Evolutionary conservation across 805 yeast species (phyloP), one percentile per base, ranked within the genome.

Genomic region (Lipomyces chichibuensis): DNA sequence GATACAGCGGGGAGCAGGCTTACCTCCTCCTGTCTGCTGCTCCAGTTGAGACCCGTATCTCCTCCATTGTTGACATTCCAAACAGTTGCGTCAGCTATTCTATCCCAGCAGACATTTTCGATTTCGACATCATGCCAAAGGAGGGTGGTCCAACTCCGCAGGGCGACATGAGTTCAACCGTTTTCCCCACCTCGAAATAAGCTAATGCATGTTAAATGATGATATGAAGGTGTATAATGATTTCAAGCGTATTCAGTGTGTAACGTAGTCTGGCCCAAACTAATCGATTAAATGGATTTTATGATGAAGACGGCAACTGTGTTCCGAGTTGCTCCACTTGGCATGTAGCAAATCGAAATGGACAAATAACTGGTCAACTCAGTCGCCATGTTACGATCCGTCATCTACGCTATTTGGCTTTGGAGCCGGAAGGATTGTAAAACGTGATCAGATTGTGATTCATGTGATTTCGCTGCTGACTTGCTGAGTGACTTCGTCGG

Each of bases 21-120:
- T 83, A 82, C 70, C 69, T 83, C 35, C 75, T 83, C 43, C 73
- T 83, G 20, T 80, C 83, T 4, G 75, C 80, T 29, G 86, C 85
- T 2, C 86, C 86, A 17, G 79, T 83, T 65, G 84, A 83, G 70
- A 85, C 85, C 6, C 85, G 83, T 67, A 74, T 83, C 70, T 85
- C 86, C 1, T 84, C 85, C 11, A 80, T 83, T 62, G 86, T 83
- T 20, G 86, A 83, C 72, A 80, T 83, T 58, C 86, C 86, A 56
- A 83, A 83, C 75, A 80, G 84, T 4, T 83, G 85, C 69, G 82
- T 85, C 37, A 81, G 85, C 0, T 76, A 83, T 61, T 84, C 85
- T 1, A 69, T 83, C 11, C 86, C 86, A 7, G 81, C 83, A 79
- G 86, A 83, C 67, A 83, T 83, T 35, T 83, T 84, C 73, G 84